These are phyloP conservation scores for Aethionema arabicum DNA, from an alignment of 345 rosid species.

Conservation along the genomic window DNA sequence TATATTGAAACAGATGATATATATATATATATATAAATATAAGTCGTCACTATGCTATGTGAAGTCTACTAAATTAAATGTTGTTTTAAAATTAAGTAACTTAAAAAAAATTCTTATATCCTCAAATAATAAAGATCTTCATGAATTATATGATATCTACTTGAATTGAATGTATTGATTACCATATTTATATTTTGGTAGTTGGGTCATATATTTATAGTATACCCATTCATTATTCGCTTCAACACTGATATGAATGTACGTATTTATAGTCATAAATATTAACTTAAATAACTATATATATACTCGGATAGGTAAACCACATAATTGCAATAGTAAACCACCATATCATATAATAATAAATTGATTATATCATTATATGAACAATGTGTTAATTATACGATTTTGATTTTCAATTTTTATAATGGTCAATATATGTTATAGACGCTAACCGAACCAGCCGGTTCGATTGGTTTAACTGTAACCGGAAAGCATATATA, in stretches of 20 bases:
- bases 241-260: constrained; percentile 23
- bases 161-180: constrained; percentile 21
- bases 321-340: too few species aligned
- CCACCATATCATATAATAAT: too few species aligned
- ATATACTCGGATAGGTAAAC: neutral
- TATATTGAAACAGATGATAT: too few species aligned
- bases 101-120: neutral
- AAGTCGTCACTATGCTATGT: too few species aligned
- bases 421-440: constrained; percentile 8
- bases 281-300: neutral
- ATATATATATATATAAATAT: too few species aligned
- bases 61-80: too few species aligned
- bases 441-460: neutral
- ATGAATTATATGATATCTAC: constrained; percentile 2
- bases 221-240: constrained; percentile 26
- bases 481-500: neutral
- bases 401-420: constrained; percentile 11
- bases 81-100: too few species aligned
- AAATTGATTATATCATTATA: too few species aligned
- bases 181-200: constrained; percentile 33
- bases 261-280: constrained; percentile 27
- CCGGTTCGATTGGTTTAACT: neutral
- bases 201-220: constrained; percentile 38
- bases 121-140: neutral
- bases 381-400: constrained; percentile 1